phyloP scores from a whole-genome alignment of 225 moss, liverwort and hornwort genomes.

The Neckera pumila region DNA sequence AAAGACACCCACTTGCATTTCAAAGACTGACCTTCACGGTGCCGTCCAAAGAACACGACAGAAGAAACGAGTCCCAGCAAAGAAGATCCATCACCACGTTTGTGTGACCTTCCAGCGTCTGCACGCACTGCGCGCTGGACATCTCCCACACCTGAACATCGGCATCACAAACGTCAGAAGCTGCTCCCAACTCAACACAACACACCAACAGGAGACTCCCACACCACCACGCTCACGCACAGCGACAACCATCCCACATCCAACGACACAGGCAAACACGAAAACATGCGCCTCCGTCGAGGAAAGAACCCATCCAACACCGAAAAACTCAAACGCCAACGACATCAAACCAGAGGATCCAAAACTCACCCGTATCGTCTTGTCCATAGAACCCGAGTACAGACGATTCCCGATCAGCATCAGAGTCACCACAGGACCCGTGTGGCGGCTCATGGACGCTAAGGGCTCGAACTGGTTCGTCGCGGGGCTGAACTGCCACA shows the following conservation, averaged over 20 bases:
- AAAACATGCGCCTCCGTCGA: neutral
- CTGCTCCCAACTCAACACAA: neutral
- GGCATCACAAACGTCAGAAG: neutral
- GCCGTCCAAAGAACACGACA: conserved; percentile 92
- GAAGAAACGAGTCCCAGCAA: conserved; percentile 86
- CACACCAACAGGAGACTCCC: neutral
- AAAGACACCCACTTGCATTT: too few species aligned
- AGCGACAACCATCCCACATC: neutral
- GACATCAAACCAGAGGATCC: neutral
- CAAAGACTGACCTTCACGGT: conserved; percentile 54
- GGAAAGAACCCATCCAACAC: neutral
- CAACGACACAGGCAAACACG: neutral
- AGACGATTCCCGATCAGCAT: conserved; percentile 49
- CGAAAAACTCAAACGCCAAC: fast-evolving
- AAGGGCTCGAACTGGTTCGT: conserved; percentile 72
- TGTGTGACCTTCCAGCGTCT: conserved; percentile 74
- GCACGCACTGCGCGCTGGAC: conserved; percentile 60
- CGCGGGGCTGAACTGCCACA: conserved; percentile 70
- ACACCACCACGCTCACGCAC: neutral
- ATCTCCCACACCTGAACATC: conserved; percentile 58
- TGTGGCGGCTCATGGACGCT: conserved; percentile 65
- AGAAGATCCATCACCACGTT: conserved; percentile 91
- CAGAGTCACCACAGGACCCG: conserved; percentile 68
- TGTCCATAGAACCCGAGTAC: conserved; percentile 89
- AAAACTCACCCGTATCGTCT: conserved; percentile 53